phyloP scores from a whole-genome alignment of 768 basidiomycete species.

The Boletus pseudo-olivaceus region DNA sequence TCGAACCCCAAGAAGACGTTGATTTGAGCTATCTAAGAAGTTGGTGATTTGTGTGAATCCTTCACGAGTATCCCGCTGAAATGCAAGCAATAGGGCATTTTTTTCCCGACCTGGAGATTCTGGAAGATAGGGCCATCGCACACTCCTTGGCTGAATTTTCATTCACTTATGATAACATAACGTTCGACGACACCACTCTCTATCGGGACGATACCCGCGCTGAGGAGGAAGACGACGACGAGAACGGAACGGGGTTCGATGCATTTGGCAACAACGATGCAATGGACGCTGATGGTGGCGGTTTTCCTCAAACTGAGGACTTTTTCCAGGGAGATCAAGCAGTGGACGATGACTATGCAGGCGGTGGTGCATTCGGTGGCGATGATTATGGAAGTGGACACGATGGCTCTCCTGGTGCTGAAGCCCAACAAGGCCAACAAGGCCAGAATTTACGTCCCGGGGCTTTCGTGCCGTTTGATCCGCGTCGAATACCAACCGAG shows the following conservation, averaged over 20 bases:
- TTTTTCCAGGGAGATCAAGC: slow-evolving; percentile 67
- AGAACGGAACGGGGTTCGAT: slow-evolving; percentile 19
- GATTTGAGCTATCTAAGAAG: slow-evolving; percentile 63
- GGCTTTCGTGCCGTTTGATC: slow-evolving; percentile 78
- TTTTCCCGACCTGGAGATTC: slow-evolving; percentile 60
- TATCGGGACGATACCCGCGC: slow-evolving; percentile 51
- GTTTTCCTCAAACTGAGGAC: slow-evolving; percentile 48
- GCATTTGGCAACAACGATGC: slow-evolving; percentile 21
- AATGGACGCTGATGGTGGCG: slow-evolving; percentile 42
- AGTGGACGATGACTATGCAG: slow-evolving; percentile 44
- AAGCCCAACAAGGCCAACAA: slow-evolving; percentile 39
- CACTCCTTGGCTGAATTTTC: slow-evolving; percentile 79
- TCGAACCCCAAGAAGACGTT: slow-evolving; percentile 67
- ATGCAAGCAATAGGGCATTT: slow-evolving; percentile 51
- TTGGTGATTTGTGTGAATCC: slow-evolving; percentile 31
- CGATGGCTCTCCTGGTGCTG: slow-evolving; percentile 43
- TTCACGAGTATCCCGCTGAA: slow-evolving; percentile 5
- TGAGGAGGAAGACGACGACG: slow-evolving; percentile 36
- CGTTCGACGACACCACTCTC: slow-evolving; percentile 60
- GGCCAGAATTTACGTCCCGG: slow-evolving; percentile 41
- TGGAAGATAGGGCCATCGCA: slow-evolving; percentile 73
- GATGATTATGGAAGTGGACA: slow-evolving; percentile 40
- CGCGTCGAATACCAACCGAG: slow-evolving; percentile 69
- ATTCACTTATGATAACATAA: slow-evolving; percentile 64
- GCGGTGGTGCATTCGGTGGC: slow-evolving; percentile 38